Conservation (phyloP, 306 rosid species). For the Lathyrus oleraceus region DNA sequence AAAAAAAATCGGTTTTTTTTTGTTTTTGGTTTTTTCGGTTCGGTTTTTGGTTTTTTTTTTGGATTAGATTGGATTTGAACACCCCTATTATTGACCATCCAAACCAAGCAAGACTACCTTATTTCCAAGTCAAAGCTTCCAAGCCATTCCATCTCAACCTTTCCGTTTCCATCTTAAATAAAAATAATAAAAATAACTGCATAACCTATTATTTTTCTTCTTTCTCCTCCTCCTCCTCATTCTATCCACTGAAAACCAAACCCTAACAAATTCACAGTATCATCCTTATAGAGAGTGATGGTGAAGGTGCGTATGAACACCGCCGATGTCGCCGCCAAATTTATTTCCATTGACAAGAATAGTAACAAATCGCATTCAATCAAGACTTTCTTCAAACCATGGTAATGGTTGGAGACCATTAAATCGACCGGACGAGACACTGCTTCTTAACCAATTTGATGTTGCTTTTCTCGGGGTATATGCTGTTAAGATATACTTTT, state of each 20-base stretch:
- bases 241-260: neutral
- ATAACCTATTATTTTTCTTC: neutral
- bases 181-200: no score
- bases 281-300: constrained; percentile 43
- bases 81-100: no score
- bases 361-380: neutral
- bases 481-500: constrained; percentile 89
- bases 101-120: no score
- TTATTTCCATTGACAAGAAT: constrained; percentile 3
- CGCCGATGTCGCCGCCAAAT: constrained; percentile 91
- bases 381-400: constrained; percentile 39
- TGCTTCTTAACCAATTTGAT: constrained; percentile 81
- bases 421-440: constrained; percentile 72
- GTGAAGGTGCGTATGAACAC: constrained; percentile 99
- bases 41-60: no score
- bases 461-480: constrained; percentile 84
- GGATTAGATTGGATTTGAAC: no score
- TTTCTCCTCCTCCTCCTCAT: neutral
- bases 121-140: no score
- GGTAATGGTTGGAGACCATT: constrained; percentile 96
- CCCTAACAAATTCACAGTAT: constrained; percentile 20
- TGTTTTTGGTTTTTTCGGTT: no score
- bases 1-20: no score
- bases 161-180: no score
- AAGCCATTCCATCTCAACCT: no score